Base-by-base conservation (phyloP, 306 rosid species). In the Luffa aegyptiaca region DNA sequence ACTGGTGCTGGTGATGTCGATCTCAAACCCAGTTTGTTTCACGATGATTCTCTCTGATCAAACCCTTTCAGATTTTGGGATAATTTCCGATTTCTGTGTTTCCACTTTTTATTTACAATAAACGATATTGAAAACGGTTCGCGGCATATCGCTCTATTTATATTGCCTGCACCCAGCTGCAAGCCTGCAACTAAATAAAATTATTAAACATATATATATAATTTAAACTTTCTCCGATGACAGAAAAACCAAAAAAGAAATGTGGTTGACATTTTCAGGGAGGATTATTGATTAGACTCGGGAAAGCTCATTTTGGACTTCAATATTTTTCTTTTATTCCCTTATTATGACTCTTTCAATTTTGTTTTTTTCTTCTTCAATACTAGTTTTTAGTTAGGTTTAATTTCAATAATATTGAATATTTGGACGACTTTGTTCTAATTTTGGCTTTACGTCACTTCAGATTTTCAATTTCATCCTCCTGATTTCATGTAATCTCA, bases 121-220 rank as follows among this genome's bases (percentile, higher is more conserved):
- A 82, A 91, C 85, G 89, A 90, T 26, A 26, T 87, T 86, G 88
- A 86, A 82, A 90, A 88, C 89, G 93, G 82, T 88, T 85, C 86
- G 95, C 90, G 78, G 82, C 91, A 83, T 95, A 89, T 82, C 78
- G 31, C 81, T 89, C 81, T 89, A 88, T 94, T 89, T 95, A 92
- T 95, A 91, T 82, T 79, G 53, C 39, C 33, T 3, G 82, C 35
- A 59, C 39, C 33, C 35, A 59, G 35, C 33, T 3, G 82, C 35
- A 59, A 79, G n/a, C 39, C 33, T 3, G 82, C 35, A 59, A 79
- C 26, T 82, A 85, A 46, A 37, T 77, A 77, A 61, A 70, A 26
- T 26, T 26, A 26, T 26, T 26, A 26, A 26, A 26, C 31, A 26
- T 26, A 26, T 26, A 26, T 26, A 26, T 26, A 26, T 26, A 26